Evolutionary conservation across 352 stramenopile genomes (phyloP).

Genomic region (Phytophthora tubulina): DNA sequence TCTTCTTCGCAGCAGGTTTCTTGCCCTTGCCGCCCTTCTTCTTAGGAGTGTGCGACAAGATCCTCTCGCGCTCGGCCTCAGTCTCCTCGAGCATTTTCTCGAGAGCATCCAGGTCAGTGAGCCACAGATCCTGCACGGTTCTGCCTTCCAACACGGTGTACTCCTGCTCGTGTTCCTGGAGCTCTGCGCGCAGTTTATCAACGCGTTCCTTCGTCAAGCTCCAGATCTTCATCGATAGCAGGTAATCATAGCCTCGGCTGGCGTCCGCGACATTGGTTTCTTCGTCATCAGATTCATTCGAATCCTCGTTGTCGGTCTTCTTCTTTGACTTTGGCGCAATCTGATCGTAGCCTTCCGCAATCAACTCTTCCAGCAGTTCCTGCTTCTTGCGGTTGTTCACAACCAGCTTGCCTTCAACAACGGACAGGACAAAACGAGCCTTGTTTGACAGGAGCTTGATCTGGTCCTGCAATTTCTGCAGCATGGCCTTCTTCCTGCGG

Average conservation of each 20-base stretch:
- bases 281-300: slow-evolving; percentile 65
- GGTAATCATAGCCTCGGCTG: slow-evolving; percentile 93
- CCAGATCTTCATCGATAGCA: slow-evolving; percentile 96
- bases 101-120: slow-evolving; percentile 93
- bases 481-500: slow-evolving; percentile 91
- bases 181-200: slow-evolving; percentile 90
- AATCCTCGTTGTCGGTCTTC: slow-evolving; percentile 59
- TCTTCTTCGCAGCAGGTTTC: slow-evolving; percentile 59
- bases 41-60: slow-evolving; percentile 69
- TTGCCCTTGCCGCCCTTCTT: slow-evolving; percentile 56
- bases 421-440: slow-evolving; percentile 95
- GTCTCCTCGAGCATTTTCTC: slow-evolving; percentile 77
- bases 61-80: slow-evolving; percentile 62
- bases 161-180: slow-evolving; percentile 88
- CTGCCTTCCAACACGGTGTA: slow-evolving; percentile 82
- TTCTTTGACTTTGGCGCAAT: slow-evolving; percentile 60
- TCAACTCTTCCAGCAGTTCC: slow-evolving; percentile 92
- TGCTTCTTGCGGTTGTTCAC: slow-evolving; percentile 96
- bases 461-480: slow-evolving; percentile 92
- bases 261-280: slow-evolving; percentile 49
- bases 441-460: slow-evolving; percentile 95
- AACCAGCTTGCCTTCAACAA: slow-evolving; percentile 93
- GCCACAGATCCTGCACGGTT: slow-evolving; percentile 93
- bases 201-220: slow-evolving; percentile 96
- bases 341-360: slow-evolving; percentile 91